phyloP scores from a whole-genome alignment of 1,284 basidiomycete species.

The Ganoderma lingzhi region DNA sequence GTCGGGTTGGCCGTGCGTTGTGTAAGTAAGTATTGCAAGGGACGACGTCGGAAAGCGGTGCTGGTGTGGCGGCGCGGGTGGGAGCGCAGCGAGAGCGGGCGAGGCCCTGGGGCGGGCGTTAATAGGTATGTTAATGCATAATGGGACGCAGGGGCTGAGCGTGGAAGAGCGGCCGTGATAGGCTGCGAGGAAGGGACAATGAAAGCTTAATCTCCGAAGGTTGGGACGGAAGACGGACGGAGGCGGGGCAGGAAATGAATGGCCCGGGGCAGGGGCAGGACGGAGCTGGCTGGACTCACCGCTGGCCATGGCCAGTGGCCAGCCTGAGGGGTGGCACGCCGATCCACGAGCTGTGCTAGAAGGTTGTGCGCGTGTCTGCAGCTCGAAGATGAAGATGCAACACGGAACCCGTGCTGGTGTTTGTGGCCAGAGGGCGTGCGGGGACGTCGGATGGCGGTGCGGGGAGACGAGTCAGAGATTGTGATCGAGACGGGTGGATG shows the following conservation, averaged over 20 bases:
- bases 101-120: not conserved
- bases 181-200: slow-evolving; percentile 4
- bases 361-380: not conserved
- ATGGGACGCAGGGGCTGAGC: not conserved
- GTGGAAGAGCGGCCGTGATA: not conserved
- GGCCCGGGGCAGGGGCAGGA: too few relatives aligned
- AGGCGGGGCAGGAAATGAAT: not conserved
- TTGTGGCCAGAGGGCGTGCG: not conserved
- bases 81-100: slow-evolving; percentile 2
- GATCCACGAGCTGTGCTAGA: not conserved
- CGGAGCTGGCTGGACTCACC: not conserved
- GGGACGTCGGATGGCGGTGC: not conserved
- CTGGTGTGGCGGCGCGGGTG: not conserved
- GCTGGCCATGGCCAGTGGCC: too few relatives aligned
- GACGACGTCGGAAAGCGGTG: not conserved
- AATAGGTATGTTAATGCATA: too few relatives aligned
- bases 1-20: too few relatives aligned
- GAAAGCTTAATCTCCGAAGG: slow-evolving; percentile 1
- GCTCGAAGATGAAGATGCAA: not conserved
- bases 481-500: not conserved
- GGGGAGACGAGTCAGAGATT: not conserved
- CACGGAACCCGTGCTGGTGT: too few relatives aligned
- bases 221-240: not conserved
- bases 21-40: too few relatives aligned
- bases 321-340: not conserved